Conservation (phyloP, 177 flowering plant species). For the Vitis hybrid region DNA sequence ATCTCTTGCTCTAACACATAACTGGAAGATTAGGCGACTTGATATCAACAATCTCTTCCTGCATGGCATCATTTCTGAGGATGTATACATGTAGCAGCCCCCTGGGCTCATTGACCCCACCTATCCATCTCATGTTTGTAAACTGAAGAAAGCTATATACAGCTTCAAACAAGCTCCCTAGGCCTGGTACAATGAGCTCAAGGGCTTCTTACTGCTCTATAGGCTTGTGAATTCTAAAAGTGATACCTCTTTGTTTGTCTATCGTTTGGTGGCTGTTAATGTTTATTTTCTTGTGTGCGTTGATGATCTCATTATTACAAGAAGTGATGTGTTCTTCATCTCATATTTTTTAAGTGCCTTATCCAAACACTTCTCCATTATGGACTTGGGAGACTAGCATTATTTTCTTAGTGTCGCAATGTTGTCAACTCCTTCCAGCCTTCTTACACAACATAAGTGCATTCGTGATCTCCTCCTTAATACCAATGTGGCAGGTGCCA, state of each 20-base stretch:
- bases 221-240: not conserved
- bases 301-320: not conserved
- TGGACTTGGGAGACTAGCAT: too few species aligned
- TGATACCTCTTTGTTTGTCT: not conserved
- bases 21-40: too few species aligned
- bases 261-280: not conserved
- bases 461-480: too few species aligned
- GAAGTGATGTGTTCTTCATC: not conserved
- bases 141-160: not conserved
- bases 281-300: not conserved
- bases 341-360: too few species aligned
- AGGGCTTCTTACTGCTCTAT: not conserved
- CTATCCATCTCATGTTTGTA: not conserved
- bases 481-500: too few species aligned
- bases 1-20: too few species aligned
- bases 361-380: too few species aligned
- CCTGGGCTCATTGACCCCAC: not conserved
- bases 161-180: not conserved
- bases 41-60: too few species aligned
- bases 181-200: not conserved
- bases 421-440: too few species aligned
- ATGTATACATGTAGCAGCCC: not conserved
- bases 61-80: too few species aligned
- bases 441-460: too few species aligned
- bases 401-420: too few species aligned